Conservation (phyloP, 768 basidiomycete genomes). For the Stropharia rugosoannulata region DNA sequence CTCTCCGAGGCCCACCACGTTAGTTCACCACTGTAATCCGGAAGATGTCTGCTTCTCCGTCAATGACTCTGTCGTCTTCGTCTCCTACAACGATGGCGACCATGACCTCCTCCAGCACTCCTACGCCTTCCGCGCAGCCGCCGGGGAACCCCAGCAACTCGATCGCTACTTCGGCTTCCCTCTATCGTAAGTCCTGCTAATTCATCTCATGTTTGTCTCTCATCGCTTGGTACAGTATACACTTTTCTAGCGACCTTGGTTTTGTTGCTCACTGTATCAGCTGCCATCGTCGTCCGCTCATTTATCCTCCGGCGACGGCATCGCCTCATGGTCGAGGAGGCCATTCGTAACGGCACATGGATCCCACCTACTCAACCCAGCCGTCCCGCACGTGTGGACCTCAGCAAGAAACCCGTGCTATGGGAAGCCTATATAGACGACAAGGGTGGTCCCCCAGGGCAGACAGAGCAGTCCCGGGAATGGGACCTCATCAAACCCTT, state of each 20-base stretch:
- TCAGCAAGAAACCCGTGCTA: slow-evolving; percentile 45
- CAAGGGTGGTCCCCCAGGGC: slow-evolving; percentile 14
- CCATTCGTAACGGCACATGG: slow-evolving; percentile 66
- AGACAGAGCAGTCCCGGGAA: slow-evolving; percentile 15
- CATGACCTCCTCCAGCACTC: background rate
- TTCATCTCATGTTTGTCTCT: background rate
- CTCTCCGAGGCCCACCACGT: background rate
- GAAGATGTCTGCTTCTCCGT: background rate
- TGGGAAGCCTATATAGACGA: slow-evolving; percentile 44
- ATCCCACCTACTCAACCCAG: slow-evolving; percentile 34
- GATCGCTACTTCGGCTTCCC: slow-evolving; percentile 26
- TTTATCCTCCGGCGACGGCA: slow-evolving; percentile 63
- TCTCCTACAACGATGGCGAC: background rate
- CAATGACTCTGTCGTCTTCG: slow-evolving; percentile 1
- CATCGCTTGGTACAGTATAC: slow-evolving; percentile 31
- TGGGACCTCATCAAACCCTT: slow-evolving; percentile 36
- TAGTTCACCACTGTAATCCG: background rate
- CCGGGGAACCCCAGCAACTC: slow-evolving; percentile 3
- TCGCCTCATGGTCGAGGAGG: slow-evolving; percentile 57
- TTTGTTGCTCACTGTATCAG: slow-evolving; percentile 65
- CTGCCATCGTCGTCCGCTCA: slow-evolving; percentile 65
- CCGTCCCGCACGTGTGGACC: slow-evolving; percentile 31
- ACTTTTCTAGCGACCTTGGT: slow-evolving; percentile 65
- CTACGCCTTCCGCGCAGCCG: background rate
- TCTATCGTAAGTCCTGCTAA: slow-evolving; percentile 29